A percentile compares a stretch with the other conserved stretches of the same genome.
Conservation (phyloP, 129 eudicot genomes). For the Solidago caesia region DNA sequence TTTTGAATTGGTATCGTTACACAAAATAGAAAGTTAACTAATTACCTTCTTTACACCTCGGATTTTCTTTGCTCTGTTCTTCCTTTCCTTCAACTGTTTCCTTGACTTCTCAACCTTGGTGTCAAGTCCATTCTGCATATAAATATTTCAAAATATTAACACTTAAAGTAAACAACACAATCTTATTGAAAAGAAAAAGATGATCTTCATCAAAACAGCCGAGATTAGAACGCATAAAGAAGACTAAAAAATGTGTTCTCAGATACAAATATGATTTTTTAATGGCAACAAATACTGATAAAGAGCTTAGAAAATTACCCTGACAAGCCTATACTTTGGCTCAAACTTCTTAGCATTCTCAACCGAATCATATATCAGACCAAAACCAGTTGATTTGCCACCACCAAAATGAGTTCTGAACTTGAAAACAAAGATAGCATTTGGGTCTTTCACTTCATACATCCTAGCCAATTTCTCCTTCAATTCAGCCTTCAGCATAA, state of each 20-base stretch:
- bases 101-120: slow-evolving; percentile 40
- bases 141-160: neutral
- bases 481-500: slow-evolving; percentile 49
- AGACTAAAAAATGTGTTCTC: neutral
- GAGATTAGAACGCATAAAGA: neutral
- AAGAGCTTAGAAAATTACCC: slow-evolving; percentile 40
- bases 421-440: slow-evolving; percentile 68
- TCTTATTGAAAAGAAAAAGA: neutral
- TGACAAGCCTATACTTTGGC: slow-evolving; percentile 69
- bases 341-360: slow-evolving; percentile 76
- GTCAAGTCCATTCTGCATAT: slow-evolving; percentile 38
- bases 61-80: slow-evolving; percentile 46
- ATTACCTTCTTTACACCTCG: slow-evolving; percentile 40
- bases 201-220: neutral
- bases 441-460: slow-evolving; percentile 66
- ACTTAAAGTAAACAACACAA: neutral
- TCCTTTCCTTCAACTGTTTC: slow-evolving; percentile 47
- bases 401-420: slow-evolving; percentile 87
- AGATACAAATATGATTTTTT: neutral
- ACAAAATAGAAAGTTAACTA: neutral
- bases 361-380: slow-evolving; percentile 69
- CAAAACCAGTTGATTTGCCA: slow-evolving; percentile 81
- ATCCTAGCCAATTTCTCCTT: slow-evolving; percentile 59
- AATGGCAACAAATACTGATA: neutral
- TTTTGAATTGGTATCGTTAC: neutral